Evolutionary conservation across 768 basidiomycete genomes (phyloP), one percentile per base, ranked within the genome.

Genomic region (Tricholoma furcatifolium): DNA sequence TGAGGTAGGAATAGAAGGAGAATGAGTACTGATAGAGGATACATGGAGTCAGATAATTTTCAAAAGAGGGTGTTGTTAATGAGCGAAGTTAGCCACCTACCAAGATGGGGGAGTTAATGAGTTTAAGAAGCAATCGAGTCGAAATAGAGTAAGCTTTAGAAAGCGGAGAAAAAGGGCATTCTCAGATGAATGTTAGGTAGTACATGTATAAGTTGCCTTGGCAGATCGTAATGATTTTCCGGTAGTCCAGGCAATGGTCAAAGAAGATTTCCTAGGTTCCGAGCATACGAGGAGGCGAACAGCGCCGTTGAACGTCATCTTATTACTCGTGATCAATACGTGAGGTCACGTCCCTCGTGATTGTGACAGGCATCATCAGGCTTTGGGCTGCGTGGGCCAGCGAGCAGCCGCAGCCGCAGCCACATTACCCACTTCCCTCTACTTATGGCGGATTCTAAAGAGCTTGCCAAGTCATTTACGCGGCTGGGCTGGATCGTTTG

Each of bases 401-500:
- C 27, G 3, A 4, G 27, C 27, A 27, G 27, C 4, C 7, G 27
- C 27, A 3, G 7, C 27, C 27, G 27, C 41, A 42, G 43, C 23
- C 43, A 42, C 21, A 34, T 24, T 5, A 32, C n/a, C 31, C 46
- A 12, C 21, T 31, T 18, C 21, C 32, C 14, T 18, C 34, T 8
- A 38, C 15, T 50, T 47, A 67, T 66, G 63, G 15, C 58, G 17
- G 34, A 39, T 49, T 23, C 32, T 11, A 42, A 47, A 54, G 30
- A 38, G 18, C 55, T 59, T 42, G 52, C 47, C 18, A 59, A 56
- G 43, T 55, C 70, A 1, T 83, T 88, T 58, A 84, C 87, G 1
- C 36, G 56, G 20, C 85, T 85, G 55, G 88, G 88, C 17, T 84
- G 83, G 80, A 55, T 70, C 6, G 79, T 86, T 9, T 84, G 82